Percentiles rank a stretch among this genome's conserved stretches.
These are phyloP conservation scores for Aeminium ludgeri DNA, from an alignment of 495 filamentous ascomycete species.

Conservation along the genomic window DNA sequence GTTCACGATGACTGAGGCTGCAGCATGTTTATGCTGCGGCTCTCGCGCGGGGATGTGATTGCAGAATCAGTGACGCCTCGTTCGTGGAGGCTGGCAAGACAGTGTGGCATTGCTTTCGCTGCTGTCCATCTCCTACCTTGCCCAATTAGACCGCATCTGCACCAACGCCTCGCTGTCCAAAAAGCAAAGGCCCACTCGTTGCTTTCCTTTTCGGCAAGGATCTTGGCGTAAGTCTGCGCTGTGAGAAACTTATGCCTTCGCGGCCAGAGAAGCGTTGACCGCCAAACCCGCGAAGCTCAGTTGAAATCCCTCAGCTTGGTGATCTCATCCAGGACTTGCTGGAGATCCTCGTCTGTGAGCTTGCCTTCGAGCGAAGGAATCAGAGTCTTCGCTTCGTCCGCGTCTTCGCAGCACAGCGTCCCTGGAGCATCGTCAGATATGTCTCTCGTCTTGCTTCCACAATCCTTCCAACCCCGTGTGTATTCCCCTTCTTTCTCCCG, in stretches of 20 bases:
- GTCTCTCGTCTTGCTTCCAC: too few species aligned
- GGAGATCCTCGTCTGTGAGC: constrained; percentile 69
- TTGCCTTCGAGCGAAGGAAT: constrained; percentile 83
- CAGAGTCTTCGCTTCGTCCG: constrained; percentile 90
- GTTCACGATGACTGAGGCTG: too few species aligned
- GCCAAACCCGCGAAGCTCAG: too few species aligned
- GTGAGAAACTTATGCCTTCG: too few species aligned
- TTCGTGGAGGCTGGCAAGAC: background rate
- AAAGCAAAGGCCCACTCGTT: background rate
- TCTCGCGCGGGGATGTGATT: too few species aligned
- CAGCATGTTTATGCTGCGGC: too few species aligned
- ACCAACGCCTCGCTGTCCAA: constrained; percentile 1
- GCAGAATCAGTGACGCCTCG: too few species aligned
- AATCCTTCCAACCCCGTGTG: constrained; percentile 6
- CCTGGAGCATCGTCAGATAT: constrained; percentile 31
- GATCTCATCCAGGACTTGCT: constrained; percentile 80
- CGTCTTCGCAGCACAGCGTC: constrained; percentile 74
- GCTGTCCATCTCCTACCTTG: background rate
- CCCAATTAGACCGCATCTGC: background rate
- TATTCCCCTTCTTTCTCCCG: constrained; percentile 2
- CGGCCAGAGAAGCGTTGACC: too few species aligned
- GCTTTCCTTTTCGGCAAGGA: too few species aligned
- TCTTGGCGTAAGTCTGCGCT: too few species aligned
- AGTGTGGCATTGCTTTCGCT: background rate
- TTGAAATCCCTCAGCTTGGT: constrained; percentile 40